Evolutionary conservation across 352 stramenopile species (phyloP).

Genomic region (Blastocystis sp.): DNA sequence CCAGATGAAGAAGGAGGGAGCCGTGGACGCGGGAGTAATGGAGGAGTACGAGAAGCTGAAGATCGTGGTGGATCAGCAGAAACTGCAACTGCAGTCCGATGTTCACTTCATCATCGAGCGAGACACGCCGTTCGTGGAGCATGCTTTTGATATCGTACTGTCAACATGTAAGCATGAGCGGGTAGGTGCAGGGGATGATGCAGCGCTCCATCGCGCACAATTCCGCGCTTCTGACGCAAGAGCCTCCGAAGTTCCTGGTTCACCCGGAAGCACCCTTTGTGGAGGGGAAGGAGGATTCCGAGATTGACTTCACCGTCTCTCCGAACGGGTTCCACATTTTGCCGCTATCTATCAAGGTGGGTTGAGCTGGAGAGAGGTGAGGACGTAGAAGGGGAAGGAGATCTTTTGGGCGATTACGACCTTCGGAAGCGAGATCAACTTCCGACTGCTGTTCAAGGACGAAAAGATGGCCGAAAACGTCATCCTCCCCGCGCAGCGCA

Average conservation of each 20-base stretch:
- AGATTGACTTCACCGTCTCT: constrained; percentile 61
- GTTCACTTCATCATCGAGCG: constrained; percentile 65
- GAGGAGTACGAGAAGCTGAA: constrained; percentile 57
- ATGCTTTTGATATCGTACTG: constrained; percentile 27
- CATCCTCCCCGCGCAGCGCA: constrained; percentile 35
- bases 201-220: constrained; percentile 50
- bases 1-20: background rate
- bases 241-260: constrained; percentile 41
- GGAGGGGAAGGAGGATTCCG: constrained; percentile 59
- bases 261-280: constrained; percentile 42
- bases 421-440: background rate
- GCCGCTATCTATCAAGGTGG: constrained; percentile 52
- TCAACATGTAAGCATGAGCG: background rate
- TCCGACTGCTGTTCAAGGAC: constrained; percentile 40
- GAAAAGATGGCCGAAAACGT: constrained; percentile 47
- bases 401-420: constrained; percentile 53
- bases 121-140: constrained; percentile 35
- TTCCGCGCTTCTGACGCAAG: background rate
- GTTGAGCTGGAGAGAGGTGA: background rate
- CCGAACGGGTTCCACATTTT: constrained; percentile 32
- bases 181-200: constrained; percentile 53
- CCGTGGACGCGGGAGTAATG: background rate
- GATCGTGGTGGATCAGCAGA: constrained; percentile 57
- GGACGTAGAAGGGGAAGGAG: constrained; percentile 38
- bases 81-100: constrained; percentile 57